Evolutionary conservation across 345 rosid species (phyloP).

Genomic region (Salix udensis): DNA sequence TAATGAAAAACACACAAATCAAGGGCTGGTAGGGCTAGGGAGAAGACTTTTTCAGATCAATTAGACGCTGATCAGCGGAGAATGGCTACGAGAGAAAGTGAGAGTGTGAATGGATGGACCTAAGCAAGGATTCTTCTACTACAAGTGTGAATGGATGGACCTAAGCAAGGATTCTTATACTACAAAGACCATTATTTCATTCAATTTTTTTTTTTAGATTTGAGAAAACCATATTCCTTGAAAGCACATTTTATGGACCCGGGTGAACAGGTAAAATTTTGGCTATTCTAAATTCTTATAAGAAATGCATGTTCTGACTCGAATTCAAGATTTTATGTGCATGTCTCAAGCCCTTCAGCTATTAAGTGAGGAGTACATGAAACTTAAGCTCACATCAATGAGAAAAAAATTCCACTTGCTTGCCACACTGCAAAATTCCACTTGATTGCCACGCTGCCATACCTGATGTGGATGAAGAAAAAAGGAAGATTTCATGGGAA

Average conservation of each 20-base stretch:
- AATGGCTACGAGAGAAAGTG: slow-evolving; percentile 50
- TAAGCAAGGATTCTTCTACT: slow-evolving; percentile 27
- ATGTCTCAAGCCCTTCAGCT: too few species aligned
- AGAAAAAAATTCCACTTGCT: slow-evolving; percentile 51
- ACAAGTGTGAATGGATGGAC: slow-evolving; percentile 16
- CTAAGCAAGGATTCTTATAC: too few species aligned
- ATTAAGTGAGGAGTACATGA: slow-evolving; percentile 63
- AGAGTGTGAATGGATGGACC: slow-evolving; percentile 32
- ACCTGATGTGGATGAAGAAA: slow-evolving; percentile 80
- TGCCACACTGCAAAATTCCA: slow-evolving; percentile 73
- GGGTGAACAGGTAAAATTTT: too few species aligned
- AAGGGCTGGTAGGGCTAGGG: too few species aligned
- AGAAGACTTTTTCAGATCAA: too few species aligned
- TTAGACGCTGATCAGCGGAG: slow-evolving; percentile 63
- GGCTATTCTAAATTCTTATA: rapidly evolving
- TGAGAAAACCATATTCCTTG: too few species aligned
- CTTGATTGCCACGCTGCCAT: slow-evolving; percentile 81
- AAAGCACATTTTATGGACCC: too few species aligned
- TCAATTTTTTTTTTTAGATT: too few species aligned
- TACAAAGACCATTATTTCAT: too few species aligned
- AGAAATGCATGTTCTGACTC: too few species aligned
- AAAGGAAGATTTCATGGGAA: slow-evolving; percentile 58
- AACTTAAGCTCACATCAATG: slow-evolving; percentile 51
- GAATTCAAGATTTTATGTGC: too few species aligned
- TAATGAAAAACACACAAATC: too few species aligned